phyloP scores from a whole-genome alignment of 768 basidiomycete genomes.

The Leccinum boreale region DNA sequence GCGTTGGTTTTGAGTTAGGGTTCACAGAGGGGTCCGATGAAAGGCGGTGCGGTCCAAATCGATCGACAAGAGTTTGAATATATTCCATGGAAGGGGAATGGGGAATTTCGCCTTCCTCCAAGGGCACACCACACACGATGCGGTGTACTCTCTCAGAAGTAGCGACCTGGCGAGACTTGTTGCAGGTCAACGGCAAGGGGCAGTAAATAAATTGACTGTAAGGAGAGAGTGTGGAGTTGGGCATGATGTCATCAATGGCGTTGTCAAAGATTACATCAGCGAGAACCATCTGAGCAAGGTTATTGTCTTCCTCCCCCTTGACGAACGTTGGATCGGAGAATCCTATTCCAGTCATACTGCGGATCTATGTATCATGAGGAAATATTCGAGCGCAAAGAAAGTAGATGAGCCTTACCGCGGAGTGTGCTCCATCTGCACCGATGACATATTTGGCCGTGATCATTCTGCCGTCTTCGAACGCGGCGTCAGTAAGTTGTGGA shows the following conservation, averaged over 20 bases:
- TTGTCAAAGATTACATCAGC: conserved; percentile 43
- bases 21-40: conserved; percentile 37
- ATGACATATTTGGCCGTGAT: conserved; percentile 46
- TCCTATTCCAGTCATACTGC: conserved; percentile 37
- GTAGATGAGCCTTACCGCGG: conserved; percentile 33
- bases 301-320: conserved; percentile 22
- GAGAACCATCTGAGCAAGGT: conserved; percentile 39
- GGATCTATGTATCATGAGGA: conserved; percentile 33
- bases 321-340: conserved; percentile 43
- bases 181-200: conserved; percentile 34
- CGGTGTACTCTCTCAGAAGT: conserved; percentile 32
- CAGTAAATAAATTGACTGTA: conserved; percentile 35
- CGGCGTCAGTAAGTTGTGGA: conserved; percentile 33
- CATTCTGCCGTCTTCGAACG: conserved; percentile 44
- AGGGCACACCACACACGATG: conserved; percentile 39
- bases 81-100: conserved; percentile 37
- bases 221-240: conserved; percentile 24
- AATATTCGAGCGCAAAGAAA: background rate
- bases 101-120: conserved; percentile 34
- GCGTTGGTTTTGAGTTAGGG: conserved; percentile 23
- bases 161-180: conserved; percentile 8
- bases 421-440: conserved; percentile 51
- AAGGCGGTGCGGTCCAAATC: conserved; percentile 34
- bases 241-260: background rate
- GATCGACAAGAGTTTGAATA: conserved; percentile 41